Evolutionary conservation across 768 basidiomycete species (phyloP).

Genomic region (Pisolithus albus): DNA sequence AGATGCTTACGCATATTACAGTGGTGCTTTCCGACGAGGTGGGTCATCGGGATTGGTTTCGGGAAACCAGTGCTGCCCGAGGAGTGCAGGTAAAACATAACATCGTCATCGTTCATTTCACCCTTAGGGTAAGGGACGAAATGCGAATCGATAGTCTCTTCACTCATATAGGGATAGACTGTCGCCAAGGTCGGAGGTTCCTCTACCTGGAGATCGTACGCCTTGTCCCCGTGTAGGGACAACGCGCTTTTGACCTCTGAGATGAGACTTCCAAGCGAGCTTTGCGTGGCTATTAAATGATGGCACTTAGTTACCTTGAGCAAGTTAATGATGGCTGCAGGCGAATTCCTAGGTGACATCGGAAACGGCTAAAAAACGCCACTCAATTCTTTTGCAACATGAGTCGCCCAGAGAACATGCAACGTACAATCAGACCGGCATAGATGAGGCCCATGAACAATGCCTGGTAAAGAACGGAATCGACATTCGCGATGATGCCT

Average conservation of each 20-base stretch:
- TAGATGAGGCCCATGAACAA: slow-evolving; percentile 28
- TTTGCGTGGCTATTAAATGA: slow-evolving; percentile 13
- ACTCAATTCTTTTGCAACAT: slow-evolving; percentile 17
- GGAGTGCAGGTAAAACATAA: slow-evolving; percentile 42
- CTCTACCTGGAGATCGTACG: slow-evolving; percentile 4
- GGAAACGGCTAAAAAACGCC: slow-evolving; percentile 24
- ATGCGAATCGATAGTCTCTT: slow-evolving; percentile 17
- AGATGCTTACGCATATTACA: slow-evolving; percentile 26
- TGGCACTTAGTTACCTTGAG: slow-evolving; percentile 17
- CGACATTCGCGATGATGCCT: slow-evolving; percentile 21
- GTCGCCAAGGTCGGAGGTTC: slow-evolving; percentile 16
- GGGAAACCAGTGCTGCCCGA: slow-evolving; percentile 48
- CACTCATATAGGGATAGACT: slow-evolving; percentile 37
- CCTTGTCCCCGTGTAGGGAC: not conserved
- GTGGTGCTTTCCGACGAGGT: slow-evolving; percentile 31
- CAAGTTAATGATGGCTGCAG: slow-evolving; percentile 29
- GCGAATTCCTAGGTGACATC: slow-evolving; percentile 36
- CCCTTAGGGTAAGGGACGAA: slow-evolving; percentile 15
- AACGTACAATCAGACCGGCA: slow-evolving; percentile 31
- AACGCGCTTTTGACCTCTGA: not conserved
- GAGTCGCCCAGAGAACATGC: slow-evolving; percentile 19
- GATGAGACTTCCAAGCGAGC: slow-evolving; percentile 14
- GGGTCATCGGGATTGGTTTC: slow-evolving; percentile 36
- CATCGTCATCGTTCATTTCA: slow-evolving; percentile 20
- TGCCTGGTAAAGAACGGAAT: slow-evolving; percentile 31